Evolutionary conservation across 495 filamentous ascomycete genomes (phyloP).

Genomic region (Talaromyces ruber): DNA sequence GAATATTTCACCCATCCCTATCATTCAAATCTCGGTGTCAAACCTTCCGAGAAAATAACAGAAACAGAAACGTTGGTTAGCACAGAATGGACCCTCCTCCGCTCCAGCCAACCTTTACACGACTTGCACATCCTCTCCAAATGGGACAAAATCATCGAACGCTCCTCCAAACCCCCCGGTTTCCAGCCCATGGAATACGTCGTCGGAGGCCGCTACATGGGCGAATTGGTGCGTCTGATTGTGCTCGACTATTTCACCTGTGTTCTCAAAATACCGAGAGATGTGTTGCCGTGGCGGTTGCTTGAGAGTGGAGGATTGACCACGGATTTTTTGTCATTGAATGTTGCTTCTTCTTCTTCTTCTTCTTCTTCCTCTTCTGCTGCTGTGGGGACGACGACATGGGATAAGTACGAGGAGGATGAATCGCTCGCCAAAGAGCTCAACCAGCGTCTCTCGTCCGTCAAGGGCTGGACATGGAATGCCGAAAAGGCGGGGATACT

Average conservation of each 20-base stretch:
- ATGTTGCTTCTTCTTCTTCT: slow-evolving; percentile 33
- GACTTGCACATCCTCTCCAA: slow-evolving; percentile 48
- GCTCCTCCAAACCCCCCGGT: slow-evolving; percentile 51
- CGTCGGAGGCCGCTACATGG: slow-evolving; percentile 66
- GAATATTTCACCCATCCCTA: slow-evolving; percentile 14
- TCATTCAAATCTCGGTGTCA: slow-evolving; percentile 14
- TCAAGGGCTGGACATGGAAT: slow-evolving; percentile 44
- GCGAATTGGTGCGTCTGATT: slow-evolving; percentile 61
- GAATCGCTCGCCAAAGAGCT: slow-evolving; percentile 32
- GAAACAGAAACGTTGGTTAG: slow-evolving; percentile 54
- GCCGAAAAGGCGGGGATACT: slow-evolving; percentile 42
- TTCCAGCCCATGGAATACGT: slow-evolving; percentile 81
- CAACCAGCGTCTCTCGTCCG: slow-evolving; percentile 33
- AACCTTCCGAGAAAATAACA: background rate
- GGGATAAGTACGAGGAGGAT: background rate
- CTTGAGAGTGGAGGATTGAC: slow-evolving; percentile 45
- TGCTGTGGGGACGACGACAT: background rate
- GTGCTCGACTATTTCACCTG: slow-evolving; percentile 50
- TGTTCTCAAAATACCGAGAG: slow-evolving; percentile 14
- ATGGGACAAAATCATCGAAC: slow-evolving; percentile 59
- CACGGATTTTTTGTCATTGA: slow-evolving; percentile 57
- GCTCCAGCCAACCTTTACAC: slow-evolving; percentile 49
- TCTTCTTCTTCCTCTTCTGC: slow-evolving; percentile 8
- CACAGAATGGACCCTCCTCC: slow-evolving; percentile 72
- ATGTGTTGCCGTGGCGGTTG: slow-evolving; percentile 39